These are phyloP conservation scores for Neurospora sp. DNA, from an alignment of 2,329 filamentous ascomycete species.

Conservation along the genomic window DNA sequence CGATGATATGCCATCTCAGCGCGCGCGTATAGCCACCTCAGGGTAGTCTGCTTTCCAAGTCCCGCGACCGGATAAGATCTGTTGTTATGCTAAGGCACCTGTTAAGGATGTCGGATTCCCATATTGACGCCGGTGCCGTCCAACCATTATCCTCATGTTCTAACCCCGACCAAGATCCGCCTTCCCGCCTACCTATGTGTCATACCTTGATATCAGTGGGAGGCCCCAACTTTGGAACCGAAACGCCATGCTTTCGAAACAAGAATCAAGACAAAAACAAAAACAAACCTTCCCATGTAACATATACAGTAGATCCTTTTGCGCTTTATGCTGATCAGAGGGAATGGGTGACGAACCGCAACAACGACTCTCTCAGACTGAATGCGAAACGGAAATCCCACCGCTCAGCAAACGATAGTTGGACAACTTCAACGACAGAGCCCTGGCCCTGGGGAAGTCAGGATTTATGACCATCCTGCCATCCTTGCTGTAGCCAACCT, in stretches of 20 bases:
- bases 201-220: neutral
- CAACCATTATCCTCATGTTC: neutral
- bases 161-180: neutral
- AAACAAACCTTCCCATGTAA: slow-evolving; percentile 1
- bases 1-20: neutral
- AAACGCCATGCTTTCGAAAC: slow-evolving; percentile 1
- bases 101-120: neutral
- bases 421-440: slow-evolving; percentile 45
- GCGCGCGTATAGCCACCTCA: neutral
- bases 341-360: neutral
- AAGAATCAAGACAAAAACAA: slow-evolving; percentile 4
- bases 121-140: neutral
- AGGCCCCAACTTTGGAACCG: neutral
- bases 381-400: slow-evolving; percentile 24
- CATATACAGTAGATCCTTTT: neutral
- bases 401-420: slow-evolving; percentile 44
- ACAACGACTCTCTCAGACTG: neutral
- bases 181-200: neutral
- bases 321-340: neutral
- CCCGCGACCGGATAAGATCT: neutral
- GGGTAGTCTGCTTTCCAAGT: neutral
- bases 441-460: slow-evolving; percentile 41
- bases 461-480: slow-evolving; percentile 46
- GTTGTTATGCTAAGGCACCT: neutral
- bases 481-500: slow-evolving; percentile 48